Conservation (phyloP, 257 asterid species). For the Gynochthodes officinalis region DNA sequence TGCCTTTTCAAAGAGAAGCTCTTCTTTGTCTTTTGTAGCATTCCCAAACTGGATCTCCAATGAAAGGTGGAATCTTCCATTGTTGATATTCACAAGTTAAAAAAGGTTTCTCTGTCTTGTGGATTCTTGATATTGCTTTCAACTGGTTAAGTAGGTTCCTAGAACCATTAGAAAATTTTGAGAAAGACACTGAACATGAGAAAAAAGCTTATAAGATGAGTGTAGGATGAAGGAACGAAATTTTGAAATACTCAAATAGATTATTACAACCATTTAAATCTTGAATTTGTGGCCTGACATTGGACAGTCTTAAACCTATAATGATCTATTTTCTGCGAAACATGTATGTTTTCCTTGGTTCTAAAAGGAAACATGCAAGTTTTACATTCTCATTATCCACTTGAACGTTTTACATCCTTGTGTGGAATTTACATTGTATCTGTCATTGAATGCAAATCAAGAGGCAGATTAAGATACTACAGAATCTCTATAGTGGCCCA, state of each 20-base stretch:
- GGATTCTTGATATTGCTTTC: not conserved
- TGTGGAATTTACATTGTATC: too few species aligned
- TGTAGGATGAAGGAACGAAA: not conserved
- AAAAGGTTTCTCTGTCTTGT: slow-evolving; percentile 7
- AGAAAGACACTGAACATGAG: not conserved
- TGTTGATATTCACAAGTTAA: not conserved
- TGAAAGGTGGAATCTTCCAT: slow-evolving; percentile 7
- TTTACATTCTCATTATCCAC: too few species aligned
- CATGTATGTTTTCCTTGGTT: not conserved
- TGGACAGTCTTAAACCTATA: not conserved
- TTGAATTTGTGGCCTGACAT: not conserved
- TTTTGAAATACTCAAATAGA: not conserved
- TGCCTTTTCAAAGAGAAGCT: not conserved
- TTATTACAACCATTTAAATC: not conserved
- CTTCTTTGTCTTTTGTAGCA: not conserved
- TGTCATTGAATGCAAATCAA: too few species aligned
- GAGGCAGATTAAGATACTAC: too few species aligned
- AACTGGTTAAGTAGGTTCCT: not conserved
- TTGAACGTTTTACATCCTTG: too few species aligned
- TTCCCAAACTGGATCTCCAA: not conserved
- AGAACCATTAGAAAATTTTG: slow-evolving; percentile 2
- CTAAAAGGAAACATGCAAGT: not conserved
- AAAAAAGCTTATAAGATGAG: not conserved
- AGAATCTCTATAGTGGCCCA: too few species aligned
- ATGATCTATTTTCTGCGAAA: not conserved